A percentile compares a stretch with the other conserved stretches of the same genome.
These are phyloP conservation scores for Skeletonema potamos DNA, from an alignment of 108 stramenopile genomes.

Conservation along the genomic window DNA sequence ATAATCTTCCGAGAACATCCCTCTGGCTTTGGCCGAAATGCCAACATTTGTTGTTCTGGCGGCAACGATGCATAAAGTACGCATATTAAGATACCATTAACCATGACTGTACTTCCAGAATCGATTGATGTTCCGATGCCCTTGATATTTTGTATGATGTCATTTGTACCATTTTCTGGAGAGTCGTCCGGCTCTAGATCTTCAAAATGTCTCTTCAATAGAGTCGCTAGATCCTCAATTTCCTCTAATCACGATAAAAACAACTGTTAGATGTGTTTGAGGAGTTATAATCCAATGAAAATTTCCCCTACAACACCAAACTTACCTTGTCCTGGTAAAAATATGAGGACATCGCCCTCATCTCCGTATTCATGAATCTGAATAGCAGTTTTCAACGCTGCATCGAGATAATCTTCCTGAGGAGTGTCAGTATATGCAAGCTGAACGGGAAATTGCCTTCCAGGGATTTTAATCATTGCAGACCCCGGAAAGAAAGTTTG, in stretches of 20 bases:
- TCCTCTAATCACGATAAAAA: constrained; percentile 52
- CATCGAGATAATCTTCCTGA: constrained; percentile 76
- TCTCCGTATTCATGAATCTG: constrained; percentile 84
- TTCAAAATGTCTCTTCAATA: constrained; percentile 74
- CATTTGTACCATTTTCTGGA: constrained; percentile 10
- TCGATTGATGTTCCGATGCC: constrained; percentile 66
- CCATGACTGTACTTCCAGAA: constrained; percentile 52
- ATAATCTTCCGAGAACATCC: constrained; percentile 86
- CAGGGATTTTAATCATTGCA: constrained; percentile 80
- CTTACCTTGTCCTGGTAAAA: constrained; percentile 98
- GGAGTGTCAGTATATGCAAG: constrained; percentile 65
- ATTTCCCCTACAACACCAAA: constrained; percentile 64
- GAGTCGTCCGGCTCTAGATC: constrained; percentile 46
- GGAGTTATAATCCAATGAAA: not conserved
- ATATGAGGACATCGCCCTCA: constrained; percentile 88
- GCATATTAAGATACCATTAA: constrained; percentile 78
- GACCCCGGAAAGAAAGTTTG: constrained; percentile 71
- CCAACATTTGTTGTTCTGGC: constrained; percentile 72
- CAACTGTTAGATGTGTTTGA: not conserved
- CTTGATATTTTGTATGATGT: constrained; percentile 59
- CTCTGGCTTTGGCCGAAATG: constrained; percentile 72
- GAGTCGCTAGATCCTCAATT: constrained; percentile 75
- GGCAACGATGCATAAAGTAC: constrained; percentile 80
- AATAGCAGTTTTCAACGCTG: constrained; percentile 77
- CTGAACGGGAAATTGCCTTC: constrained; percentile 86